phyloP scores from a whole-genome alignment of 108 stramenopile genomes.

The Mayamaea pseudoterrestris region DNA sequence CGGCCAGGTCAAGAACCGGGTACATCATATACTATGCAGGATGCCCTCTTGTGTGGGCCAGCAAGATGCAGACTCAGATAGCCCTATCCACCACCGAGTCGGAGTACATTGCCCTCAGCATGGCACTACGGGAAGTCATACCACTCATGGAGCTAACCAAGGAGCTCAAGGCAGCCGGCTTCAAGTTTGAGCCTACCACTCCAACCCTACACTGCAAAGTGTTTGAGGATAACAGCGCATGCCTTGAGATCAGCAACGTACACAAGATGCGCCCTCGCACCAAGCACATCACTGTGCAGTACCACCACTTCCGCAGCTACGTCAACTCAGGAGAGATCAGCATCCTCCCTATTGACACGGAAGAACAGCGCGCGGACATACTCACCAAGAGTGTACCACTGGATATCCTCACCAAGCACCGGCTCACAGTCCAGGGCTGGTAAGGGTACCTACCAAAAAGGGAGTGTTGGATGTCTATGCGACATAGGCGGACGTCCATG shows the following conservation, averaged over 20 bases:
- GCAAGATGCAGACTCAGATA: constrained; percentile 23
- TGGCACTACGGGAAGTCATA: constrained; percentile 23
- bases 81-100: constrained; percentile 16
- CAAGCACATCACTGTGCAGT: constrained; percentile 24
- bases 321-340: constrained; percentile 17
- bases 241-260: constrained; percentile 15
- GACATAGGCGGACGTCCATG: too few relatives aligned
- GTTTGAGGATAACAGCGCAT: constrained; percentile 22
- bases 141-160: constrained; percentile 1
- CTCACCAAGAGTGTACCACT: neutral
- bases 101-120: constrained; percentile 15
- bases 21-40: constrained; percentile 6
- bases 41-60: constrained; percentile 11
- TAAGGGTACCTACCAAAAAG: neutral
- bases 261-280: constrained; percentile 21
- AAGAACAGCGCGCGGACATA: neutral
- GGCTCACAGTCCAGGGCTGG: constrained; percentile 1
- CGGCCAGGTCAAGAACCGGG: constrained; percentile 2
- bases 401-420: neutral
- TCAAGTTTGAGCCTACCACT: neutral
- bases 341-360: constrained; percentile 1
- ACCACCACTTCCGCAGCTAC: constrained; percentile 23
- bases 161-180: constrained; percentile 11
- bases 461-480: constrained; percentile 5
- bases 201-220: constrained; percentile 19